These are phyloP conservation scores for Aspergillus udagawae DNA, from an alignment of 2,329 filamentous ascomycete species.

Conservation along the genomic window DNA sequence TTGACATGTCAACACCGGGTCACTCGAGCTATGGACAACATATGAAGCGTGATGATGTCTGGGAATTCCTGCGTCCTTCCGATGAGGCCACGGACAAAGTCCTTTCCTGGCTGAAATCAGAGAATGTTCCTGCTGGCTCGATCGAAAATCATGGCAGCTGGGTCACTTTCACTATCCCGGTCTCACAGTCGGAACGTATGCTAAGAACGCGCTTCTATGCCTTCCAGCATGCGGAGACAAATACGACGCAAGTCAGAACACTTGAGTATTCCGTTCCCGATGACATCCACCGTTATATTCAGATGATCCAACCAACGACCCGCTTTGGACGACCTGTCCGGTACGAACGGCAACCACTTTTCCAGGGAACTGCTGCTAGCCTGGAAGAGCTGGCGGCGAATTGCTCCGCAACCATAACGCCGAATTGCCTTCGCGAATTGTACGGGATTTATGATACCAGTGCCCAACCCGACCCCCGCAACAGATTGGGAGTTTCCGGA, in stretches of 20 bases:
- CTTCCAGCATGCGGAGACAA: slow-evolving; percentile 47
- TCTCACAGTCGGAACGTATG: slow-evolving; percentile 50
- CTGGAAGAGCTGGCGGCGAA: slow-evolving; percentile 20
- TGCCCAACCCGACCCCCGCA: slow-evolving; percentile 31
- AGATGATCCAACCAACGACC: slow-evolving; percentile 63
- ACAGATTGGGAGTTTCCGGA: slow-evolving; percentile 44
- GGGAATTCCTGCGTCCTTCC: slow-evolving; percentile 51
- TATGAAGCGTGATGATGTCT: slow-evolving; percentile 58
- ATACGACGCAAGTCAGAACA: slow-evolving; percentile 49
- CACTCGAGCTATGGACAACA: slow-evolving; percentile 59
- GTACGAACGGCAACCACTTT: slow-evolving; percentile 36
- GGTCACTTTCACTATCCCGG: slow-evolving; percentile 51
- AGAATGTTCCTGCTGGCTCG: slow-evolving; percentile 44
- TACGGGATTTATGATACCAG: slow-evolving; percentile 42
- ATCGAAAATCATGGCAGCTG: slow-evolving; percentile 56
- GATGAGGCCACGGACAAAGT: slow-evolving; percentile 48
- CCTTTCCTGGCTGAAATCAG: slow-evolving; percentile 52
- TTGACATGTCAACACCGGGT: slow-evolving; percentile 59
- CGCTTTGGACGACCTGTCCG: slow-evolving; percentile 53
- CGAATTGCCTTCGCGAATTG: slow-evolving; percentile 47
- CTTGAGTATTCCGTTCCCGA: slow-evolving; percentile 60
- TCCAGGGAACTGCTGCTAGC: slow-evolving; percentile 10
- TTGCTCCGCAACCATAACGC: slow-evolving; percentile 44
- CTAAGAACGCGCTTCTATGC: slow-evolving; percentile 56
- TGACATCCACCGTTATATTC: slow-evolving; percentile 51